These are phyloP conservation scores for Chiua virens DNA, from an alignment of 768 basidiomycete genomes.

Conservation along the genomic window DNA sequence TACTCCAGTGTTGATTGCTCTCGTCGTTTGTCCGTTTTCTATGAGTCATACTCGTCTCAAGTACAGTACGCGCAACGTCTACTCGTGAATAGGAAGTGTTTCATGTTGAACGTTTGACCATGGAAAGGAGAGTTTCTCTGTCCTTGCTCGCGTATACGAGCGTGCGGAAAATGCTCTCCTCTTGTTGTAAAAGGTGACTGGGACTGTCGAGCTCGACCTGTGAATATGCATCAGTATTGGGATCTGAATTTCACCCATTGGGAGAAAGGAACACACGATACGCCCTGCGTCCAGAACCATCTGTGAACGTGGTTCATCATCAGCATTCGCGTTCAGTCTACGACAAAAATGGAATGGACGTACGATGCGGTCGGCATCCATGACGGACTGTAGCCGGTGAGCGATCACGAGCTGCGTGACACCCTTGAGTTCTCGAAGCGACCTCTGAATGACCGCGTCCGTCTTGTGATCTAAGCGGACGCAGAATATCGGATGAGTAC, in stretches of 20 bases:
- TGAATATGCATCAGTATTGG: neutral
- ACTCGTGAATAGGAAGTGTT: neutral
- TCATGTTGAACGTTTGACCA: slow-evolving; percentile 2
- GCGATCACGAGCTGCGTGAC: slow-evolving; percentile 11
- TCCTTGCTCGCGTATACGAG: slow-evolving; percentile 8
- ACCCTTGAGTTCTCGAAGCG: slow-evolving; percentile 5
- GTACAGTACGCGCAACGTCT: slow-evolving; percentile 7
- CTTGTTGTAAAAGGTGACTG: neutral
- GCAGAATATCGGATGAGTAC: too few relatives aligned
- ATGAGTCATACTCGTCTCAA: too few relatives aligned
- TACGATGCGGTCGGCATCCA: slow-evolving; percentile 10
- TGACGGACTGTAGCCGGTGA: slow-evolving; percentile 5
- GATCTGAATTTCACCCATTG: neutral
- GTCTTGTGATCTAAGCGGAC: slow-evolving; percentile 2
- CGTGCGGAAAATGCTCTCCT: neutral
- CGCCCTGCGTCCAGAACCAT: slow-evolving; percentile 10
- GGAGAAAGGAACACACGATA: slow-evolving; percentile 1
- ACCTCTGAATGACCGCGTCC: slow-evolving; percentile 5
- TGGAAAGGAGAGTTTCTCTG: neutral
- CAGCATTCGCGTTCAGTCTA: too few relatives aligned
- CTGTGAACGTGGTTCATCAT: neutral
- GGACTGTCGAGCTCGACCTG: slow-evolving; percentile 9
- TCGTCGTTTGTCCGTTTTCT: too few relatives aligned
- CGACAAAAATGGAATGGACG: neutral
- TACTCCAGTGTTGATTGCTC: too few relatives aligned